phyloP scores from a whole-genome alignment of 208 protist genomes.

The Kentomonas sorsogonicus region DNA sequence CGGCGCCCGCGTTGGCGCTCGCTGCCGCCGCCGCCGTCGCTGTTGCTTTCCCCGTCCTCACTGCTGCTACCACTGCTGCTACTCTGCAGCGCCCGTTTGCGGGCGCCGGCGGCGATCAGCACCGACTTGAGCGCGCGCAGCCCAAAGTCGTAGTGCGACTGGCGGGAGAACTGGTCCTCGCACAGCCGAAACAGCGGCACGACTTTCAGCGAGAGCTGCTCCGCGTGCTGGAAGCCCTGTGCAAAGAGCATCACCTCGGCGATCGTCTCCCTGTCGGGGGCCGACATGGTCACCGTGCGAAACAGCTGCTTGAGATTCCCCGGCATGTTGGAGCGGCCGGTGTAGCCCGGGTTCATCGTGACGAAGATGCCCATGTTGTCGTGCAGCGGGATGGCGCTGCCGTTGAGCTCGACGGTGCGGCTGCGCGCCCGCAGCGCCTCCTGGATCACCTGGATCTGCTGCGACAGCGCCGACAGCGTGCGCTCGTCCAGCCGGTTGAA shows the following conservation, averaged over 20 bases:
- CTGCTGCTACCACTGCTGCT: neutral
- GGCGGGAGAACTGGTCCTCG: slow-evolving; percentile 95
- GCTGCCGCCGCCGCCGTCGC: neutral
- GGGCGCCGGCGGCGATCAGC: slow-evolving; percentile 95
- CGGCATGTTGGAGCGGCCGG: slow-evolving; percentile 98
- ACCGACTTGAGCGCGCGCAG: slow-evolving; percentile 99
- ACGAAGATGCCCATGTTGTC: slow-evolving; percentile 98
- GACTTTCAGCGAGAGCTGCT: slow-evolving; percentile 95
- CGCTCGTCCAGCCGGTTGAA: slow-evolving; percentile 99
- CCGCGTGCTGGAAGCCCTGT: slow-evolving; percentile 97
- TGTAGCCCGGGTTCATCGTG: slow-evolving; percentile 99
- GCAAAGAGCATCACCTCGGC: slow-evolving; percentile 99
- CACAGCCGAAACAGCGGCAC: slow-evolving; percentile 99
- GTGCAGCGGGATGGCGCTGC: slow-evolving; percentile 87
- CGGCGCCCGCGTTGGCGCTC: slow-evolving; percentile 5
- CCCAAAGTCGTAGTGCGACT: slow-evolving; percentile 99
- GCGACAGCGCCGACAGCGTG: slow-evolving; percentile 99
- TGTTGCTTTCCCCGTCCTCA: slow-evolving; percentile 3
- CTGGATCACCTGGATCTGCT: slow-evolving; percentile 99
- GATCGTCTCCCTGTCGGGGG: slow-evolving; percentile 98
- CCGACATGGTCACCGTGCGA: slow-evolving; percentile 97
- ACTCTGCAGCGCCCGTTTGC: slow-evolving; percentile 76
- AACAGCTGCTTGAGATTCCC: slow-evolving; percentile 99
- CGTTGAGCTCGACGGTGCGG: slow-evolving; percentile 87
- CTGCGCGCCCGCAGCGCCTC: slow-evolving; percentile 62